These are phyloP conservation scores for Dioscorea dumetorum DNA, from an alignment of 106 monocot genomes.

Conservation along the genomic window DNA sequence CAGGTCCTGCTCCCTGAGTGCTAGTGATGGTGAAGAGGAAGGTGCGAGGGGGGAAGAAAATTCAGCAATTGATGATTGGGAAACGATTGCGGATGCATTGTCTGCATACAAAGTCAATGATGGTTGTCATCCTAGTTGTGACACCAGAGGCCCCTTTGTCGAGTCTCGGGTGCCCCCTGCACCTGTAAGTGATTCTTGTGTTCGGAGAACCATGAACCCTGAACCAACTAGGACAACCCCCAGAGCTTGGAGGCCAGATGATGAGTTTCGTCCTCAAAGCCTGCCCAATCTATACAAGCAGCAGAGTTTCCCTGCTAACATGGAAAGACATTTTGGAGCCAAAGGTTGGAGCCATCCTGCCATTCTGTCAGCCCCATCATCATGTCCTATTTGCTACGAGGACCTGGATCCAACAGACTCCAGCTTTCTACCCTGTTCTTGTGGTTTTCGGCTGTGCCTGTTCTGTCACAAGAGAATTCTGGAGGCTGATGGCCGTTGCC, in stretches of 20 bases:
- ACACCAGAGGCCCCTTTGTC: not conserved
- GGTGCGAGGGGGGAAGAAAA: constrained; percentile 14
- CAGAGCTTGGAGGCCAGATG: constrained; percentile 40
- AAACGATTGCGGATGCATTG: constrained; percentile 51
- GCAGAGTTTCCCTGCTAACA: constrained; percentile 28
- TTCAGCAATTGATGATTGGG: constrained; percentile 55
- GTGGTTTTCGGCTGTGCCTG: constrained; percentile 78
- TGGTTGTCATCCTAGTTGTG: not conserved
- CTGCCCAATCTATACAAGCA: constrained; percentile 47
- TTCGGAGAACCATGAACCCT: constrained; percentile 2
- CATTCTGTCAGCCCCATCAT: constrained; percentile 25
- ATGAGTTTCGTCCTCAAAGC: constrained; percentile 37
- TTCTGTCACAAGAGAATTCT: constrained; percentile 95
- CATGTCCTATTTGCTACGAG: constrained; percentile 88
- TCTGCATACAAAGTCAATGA: constrained; percentile 10
- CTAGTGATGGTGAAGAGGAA: constrained; percentile 43
- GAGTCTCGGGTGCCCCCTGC: not conserved
- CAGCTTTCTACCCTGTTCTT: constrained; percentile 75
- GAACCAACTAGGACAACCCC: constrained; percentile 11
- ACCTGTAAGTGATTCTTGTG: not conserved
- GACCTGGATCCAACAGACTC: constrained; percentile 82
- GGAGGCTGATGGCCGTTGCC: constrained; percentile 72
- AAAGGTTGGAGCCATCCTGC: constrained; percentile 9
- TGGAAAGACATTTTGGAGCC: constrained; percentile 5
- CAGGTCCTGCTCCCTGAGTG: constrained; percentile 39